Conservation (phyloP, 1,284 basidiomycete species). For the Leucoagaricus sp. region DNA sequence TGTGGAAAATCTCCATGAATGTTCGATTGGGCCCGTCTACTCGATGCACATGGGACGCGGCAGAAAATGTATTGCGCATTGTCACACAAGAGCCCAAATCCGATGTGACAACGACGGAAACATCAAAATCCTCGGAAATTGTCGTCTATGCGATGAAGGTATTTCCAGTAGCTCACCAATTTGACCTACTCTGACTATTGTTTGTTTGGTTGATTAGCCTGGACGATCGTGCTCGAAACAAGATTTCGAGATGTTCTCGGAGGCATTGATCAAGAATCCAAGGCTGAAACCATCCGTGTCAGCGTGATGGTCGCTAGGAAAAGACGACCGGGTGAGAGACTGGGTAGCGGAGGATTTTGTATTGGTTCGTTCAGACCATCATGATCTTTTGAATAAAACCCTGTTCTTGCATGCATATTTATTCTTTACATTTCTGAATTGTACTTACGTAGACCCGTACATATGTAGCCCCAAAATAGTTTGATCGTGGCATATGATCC, state of each 20-base stretch:
- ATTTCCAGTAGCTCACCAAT: constrained; percentile 5
- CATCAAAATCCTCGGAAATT: constrained; percentile 28
- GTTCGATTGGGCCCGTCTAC: constrained; percentile 51
- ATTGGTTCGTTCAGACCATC: not conserved
- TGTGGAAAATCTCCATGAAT: constrained; percentile 70
- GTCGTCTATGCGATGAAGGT: constrained; percentile 50
- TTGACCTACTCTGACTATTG: not conserved
- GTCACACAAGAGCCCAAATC: constrained; percentile 48
- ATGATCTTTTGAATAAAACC: not conserved
- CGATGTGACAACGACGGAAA: not conserved
- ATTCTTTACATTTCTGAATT: too few species aligned
- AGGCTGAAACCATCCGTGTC: constrained; percentile 21
- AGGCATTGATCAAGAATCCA: constrained; percentile 38
- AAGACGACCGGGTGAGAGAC: not conserved
- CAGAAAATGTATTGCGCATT: constrained; percentile 55
- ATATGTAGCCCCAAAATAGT: too few species aligned
- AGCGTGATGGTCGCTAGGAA: not conserved
- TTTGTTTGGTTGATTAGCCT: constrained; percentile 35
- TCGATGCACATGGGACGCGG: constrained; percentile 55
- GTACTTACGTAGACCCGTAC: too few species aligned
- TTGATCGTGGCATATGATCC: too few species aligned
- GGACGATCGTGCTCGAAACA: constrained; percentile 47
- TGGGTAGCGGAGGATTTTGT: too few species aligned
- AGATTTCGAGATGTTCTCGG: constrained; percentile 52
- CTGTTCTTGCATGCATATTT: too few species aligned